These are phyloP conservation scores for Neurospora tetraspora DNA, from an alignment of 495 filamentous ascomycete genomes.

Conservation along the genomic window DNA sequence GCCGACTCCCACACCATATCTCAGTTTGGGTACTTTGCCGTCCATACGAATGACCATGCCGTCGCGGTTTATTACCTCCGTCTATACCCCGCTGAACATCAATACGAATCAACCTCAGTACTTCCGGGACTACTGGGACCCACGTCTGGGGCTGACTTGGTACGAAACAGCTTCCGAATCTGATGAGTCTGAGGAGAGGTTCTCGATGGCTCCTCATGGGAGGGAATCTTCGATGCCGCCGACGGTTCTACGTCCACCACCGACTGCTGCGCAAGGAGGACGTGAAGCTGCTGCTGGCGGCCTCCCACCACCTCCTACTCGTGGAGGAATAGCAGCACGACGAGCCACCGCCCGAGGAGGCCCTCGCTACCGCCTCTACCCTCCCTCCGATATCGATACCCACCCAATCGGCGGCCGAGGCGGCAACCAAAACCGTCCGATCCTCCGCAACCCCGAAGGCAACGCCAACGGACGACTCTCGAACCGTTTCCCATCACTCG, in stretches of 20 bases:
- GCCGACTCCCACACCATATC: conserved; percentile 5
- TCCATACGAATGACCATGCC: conserved; percentile 20
- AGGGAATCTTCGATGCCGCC: not conserved
- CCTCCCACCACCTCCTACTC: not conserved
- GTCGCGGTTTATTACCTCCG: conserved; percentile 10
- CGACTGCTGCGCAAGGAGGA: not conserved
- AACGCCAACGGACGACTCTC: not conserved
- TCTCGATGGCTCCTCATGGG: not conserved
- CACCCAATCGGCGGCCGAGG: not conserved
- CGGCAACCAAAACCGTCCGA: not conserved
- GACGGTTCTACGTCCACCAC: not conserved
- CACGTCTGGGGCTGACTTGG: conserved; percentile 6
- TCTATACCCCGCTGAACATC: not conserved
- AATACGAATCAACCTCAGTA: not conserved
- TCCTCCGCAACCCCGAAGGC: not conserved
- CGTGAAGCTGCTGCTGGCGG: not conserved
- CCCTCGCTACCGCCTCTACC: not conserved
- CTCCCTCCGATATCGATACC: not conserved
- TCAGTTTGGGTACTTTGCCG: conserved; percentile 15
- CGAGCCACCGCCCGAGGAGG: not conserved
- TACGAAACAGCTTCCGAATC: conserved; percentile 7
- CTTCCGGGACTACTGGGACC: not conserved
- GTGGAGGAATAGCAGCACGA: not conserved
- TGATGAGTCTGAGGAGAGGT: not conserved
- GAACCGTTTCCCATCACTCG: not conserved